Percentiles rank a stretch among this genome's conserved stretches.
phyloP scores from a whole-genome alignment of 108 stramenopile genomes.

The Discostella stelligeroides region DNA sequence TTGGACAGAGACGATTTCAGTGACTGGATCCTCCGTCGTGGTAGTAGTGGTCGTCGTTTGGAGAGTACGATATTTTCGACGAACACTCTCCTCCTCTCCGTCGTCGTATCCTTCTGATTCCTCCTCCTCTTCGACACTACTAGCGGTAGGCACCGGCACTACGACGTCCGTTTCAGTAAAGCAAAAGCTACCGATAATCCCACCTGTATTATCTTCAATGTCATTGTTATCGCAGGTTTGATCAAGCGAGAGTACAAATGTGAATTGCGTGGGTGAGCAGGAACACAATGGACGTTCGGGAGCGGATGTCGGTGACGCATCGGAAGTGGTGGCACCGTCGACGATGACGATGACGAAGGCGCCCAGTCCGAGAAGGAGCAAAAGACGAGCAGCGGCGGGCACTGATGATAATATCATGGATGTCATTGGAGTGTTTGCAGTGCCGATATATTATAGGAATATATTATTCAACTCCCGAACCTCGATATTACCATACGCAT shows the following conservation, averaged over 20 bases:
- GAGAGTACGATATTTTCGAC: not conserved
- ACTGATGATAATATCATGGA: too few species aligned
- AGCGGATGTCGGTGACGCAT: not conserved
- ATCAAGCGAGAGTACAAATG: conserved; percentile 14
- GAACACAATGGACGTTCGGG: too few species aligned
- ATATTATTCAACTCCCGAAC: too few species aligned
- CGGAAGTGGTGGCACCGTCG: too few species aligned
- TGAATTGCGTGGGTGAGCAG: conserved; percentile 29
- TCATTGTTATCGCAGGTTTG: conserved; percentile 26
- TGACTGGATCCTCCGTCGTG: not conserved
- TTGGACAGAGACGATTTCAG: conserved; percentile 45
- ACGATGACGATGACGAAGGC: too few species aligned
- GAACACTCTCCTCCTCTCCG: too few species aligned
- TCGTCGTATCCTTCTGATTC: too few species aligned
- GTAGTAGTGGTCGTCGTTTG: not conserved
- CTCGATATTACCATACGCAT: too few species aligned
- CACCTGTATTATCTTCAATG: conserved; percentile 15
- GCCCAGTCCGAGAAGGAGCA: too few species aligned
- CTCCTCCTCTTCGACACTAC: not conserved
- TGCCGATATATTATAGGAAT: too few species aligned
- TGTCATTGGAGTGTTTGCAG: too few species aligned
- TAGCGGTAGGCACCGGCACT: not conserved
- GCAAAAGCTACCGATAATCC: conserved; percentile 28
- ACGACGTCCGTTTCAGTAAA: conserved; percentile 12
- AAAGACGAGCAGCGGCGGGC: too few species aligned